Evolutionary conservation across 495 filamentous ascomycete genomes (phyloP).

Genomic region (Astrothelium subdiscretum): DNA sequence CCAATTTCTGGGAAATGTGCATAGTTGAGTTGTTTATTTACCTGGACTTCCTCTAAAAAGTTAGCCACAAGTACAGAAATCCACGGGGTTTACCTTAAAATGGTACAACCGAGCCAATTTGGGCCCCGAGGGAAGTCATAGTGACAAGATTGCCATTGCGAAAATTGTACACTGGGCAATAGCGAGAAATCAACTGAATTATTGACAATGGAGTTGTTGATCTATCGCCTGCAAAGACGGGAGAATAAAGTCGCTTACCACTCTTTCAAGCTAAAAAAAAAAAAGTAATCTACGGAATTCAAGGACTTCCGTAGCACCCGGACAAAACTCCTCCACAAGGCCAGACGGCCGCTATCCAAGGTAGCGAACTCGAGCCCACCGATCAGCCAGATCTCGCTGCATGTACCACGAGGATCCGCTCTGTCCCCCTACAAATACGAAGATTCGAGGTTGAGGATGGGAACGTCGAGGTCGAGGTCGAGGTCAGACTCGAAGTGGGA

Average conservation of each 20-base stretch:
- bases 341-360: conserved; percentile 11
- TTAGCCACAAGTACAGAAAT: neutral
- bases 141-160: too few relatives aligned
- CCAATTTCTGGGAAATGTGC: conserved; percentile 90
- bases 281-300: too few relatives aligned
- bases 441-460: neutral
- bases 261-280: too few relatives aligned
- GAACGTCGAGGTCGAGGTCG: neutral
- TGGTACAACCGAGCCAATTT: too few relatives aligned
- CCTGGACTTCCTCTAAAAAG: neutral
- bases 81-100: too few relatives aligned
- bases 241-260: too few relatives aligned
- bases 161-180: too few relatives aligned
- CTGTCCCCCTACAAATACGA: neutral
- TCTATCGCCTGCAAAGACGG: too few relatives aligned
- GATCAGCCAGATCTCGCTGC: conserved; percentile 14
- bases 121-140: too few relatives aligned
- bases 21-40: conserved; percentile 25
- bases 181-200: too few relatives aligned
- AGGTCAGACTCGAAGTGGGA: neutral
- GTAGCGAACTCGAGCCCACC: conserved; percentile 15
- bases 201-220: too few relatives aligned
- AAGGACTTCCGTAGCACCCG: too few relatives aligned
- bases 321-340: neutral
- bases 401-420: conserved; percentile 4